Evolutionary conservation across 192 early-diverging fungal genomes (phyloP).

Genomic region (Mycoemilia scoparia): DNA sequence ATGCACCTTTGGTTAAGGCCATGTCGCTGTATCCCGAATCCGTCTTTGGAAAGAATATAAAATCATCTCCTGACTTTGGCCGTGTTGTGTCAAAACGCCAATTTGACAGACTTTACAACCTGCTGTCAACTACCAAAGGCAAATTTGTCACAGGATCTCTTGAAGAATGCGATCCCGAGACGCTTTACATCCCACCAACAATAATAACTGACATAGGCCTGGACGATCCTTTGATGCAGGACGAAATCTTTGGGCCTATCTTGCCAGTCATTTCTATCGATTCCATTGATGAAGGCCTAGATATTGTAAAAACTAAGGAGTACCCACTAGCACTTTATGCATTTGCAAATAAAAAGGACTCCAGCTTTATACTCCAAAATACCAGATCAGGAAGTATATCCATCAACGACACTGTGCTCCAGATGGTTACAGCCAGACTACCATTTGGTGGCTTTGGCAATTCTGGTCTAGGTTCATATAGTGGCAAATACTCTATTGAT

Average conservation of each 20-base stretch:
- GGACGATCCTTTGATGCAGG: constrained; percentile 46
- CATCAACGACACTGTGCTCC: constrained; percentile 68
- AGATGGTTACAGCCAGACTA: constrained; percentile 28
- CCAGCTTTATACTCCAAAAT: constrained; percentile 38
- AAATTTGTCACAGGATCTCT: constrained; percentile 33
- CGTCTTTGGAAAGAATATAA: constrained; percentile 31
- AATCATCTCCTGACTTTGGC: constrained; percentile 32
- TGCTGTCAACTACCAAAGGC: constrained; percentile 31
- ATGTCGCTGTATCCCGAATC: constrained; percentile 23
- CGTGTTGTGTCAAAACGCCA: constrained; percentile 59
- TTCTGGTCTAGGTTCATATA: constrained; percentile 76
- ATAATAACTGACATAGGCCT: constrained; percentile 52
- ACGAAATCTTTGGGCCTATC: constrained; percentile 86
- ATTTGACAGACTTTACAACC: constrained; percentile 38
- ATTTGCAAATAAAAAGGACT: constrained; percentile 35
- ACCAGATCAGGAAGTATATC: constrained; percentile 58
- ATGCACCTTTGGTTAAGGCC: constrained; percentile 36
- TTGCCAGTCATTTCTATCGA: constrained; percentile 59
- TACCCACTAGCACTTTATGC: constrained; percentile 69
- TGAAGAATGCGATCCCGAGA: constrained; percentile 31
- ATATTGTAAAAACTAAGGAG: constrained; percentile 38
- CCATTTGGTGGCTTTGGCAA: constrained; percentile 81
- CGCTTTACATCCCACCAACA: constrained; percentile 66
- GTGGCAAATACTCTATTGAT: constrained; percentile 56
- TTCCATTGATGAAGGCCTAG: constrained; percentile 41